Conservation (phyloP, 176 grass and related monocot species). For the Zea mays region DNA sequence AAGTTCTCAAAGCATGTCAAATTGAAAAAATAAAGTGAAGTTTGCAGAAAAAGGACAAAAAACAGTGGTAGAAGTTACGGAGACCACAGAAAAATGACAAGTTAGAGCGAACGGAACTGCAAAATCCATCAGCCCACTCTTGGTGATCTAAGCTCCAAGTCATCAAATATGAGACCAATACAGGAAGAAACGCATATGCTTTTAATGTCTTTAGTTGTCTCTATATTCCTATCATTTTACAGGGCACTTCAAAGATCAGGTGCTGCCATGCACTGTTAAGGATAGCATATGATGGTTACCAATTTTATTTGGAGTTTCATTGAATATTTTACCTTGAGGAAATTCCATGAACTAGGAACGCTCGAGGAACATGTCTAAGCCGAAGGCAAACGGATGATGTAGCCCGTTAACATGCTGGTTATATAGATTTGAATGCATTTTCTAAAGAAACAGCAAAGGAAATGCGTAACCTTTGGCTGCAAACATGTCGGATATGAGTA, state of each 20-base stretch:
- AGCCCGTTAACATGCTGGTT: background rate
- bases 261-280: background rate
- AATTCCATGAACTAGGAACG: background rate
- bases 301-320: slow-evolving; percentile 20
- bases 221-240: background rate
- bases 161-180: slow-evolving; percentile 24
- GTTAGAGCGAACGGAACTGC: background rate
- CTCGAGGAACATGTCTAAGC: background rate
- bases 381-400: background rate
- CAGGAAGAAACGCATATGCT: slow-evolving; percentile 11
- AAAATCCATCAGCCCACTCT: background rate
- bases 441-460: background rate
- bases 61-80: background rate
- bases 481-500: background rate
- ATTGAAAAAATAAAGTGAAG: slow-evolving; percentile 4
- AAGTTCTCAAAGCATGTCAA: background rate
- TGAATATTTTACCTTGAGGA: background rate
- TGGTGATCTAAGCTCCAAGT: slow-evolving; percentile 33
- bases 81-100: background rate
- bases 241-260: slow-evolving; percentile 19
- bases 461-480: background rate
- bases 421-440: background rate
- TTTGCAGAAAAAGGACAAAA: slow-evolving; percentile 17
- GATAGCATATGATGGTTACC: background rate
- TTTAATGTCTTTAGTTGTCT: slow-evolving; percentile 4